Evolutionary conservation across 179 eudicot genomes (phyloP).

Genomic region (Gypsophila paniculata): DNA sequence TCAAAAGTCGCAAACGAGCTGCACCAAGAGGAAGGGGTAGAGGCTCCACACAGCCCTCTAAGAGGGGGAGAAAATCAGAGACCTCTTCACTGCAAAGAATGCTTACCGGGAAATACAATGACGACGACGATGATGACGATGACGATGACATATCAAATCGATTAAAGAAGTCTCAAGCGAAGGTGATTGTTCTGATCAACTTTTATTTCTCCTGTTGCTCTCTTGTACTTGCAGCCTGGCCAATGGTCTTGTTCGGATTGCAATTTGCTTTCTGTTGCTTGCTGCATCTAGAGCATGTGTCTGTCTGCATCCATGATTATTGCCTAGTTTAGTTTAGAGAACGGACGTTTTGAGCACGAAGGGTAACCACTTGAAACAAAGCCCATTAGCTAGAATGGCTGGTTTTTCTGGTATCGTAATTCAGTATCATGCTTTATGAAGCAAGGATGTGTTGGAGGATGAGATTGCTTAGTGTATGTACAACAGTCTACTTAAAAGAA

Average conservation of each 20-base stretch:
- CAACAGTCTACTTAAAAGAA: too few relatives aligned
- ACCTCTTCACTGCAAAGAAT: conserved; percentile 57
- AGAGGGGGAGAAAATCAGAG: conserved; percentile 78
- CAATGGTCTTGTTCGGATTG: neutral
- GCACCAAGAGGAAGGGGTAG: conserved; percentile 86
- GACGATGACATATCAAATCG: conserved; percentile 44
- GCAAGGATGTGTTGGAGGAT: neutral
- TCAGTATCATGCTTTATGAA: neutral
- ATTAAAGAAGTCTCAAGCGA: conserved; percentile 57
- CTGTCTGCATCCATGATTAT: neutral
- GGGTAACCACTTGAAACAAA: neutral
- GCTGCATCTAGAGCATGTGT: neutral
- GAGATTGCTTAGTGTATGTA: neutral
- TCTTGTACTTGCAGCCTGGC: neutral
- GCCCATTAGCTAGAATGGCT: neutral
- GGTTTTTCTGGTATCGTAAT: neutral
- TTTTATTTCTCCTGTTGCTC: conserved; percentile 12
- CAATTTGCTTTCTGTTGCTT: conserved; percentile 6
- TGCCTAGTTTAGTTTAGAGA: neutral
- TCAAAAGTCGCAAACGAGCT: conserved; percentile 71
- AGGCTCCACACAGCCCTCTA: conserved; percentile 62
- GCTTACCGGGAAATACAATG: conserved; percentile 53
- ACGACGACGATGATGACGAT: conserved; percentile 58
- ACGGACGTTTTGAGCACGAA: neutral
- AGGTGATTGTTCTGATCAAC: conserved; percentile 30